phyloP scores from a whole-genome alignment of 306 rosid species.

The Spatholobus suberectus region DNA sequence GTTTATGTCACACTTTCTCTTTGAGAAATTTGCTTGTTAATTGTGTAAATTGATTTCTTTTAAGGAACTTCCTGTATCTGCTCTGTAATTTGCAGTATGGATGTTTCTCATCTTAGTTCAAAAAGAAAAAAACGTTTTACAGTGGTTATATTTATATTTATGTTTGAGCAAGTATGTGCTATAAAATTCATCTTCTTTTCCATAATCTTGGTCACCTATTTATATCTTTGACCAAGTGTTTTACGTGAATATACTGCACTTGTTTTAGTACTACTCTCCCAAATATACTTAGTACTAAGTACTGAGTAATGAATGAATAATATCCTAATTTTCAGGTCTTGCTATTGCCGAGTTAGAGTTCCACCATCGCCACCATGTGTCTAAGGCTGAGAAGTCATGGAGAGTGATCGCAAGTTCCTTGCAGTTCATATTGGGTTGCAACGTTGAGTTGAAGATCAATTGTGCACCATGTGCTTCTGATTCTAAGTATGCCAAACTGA shows the following conservation, averaged over 20 bases:
- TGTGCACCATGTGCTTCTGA: constrained; percentile 51
- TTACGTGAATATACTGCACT: constrained; percentile 3
- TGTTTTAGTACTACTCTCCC: background rate
- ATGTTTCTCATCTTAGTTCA: background rate
- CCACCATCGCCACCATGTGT: constrained; percentile 55
- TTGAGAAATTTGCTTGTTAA: background rate
- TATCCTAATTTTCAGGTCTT: constrained; percentile 58
- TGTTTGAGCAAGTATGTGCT: background rate
- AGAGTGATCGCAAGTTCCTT: constrained; percentile 73
- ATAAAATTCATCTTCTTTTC: background rate
- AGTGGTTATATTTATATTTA: background rate
- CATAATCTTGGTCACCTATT: no score
- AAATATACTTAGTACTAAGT: background rate
- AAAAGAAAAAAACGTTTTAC: background rate
- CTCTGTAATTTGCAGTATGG: background rate
- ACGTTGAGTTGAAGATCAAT: constrained; percentile 78
- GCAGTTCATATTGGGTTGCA: constrained; percentile 67
- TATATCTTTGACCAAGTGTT: background rate
- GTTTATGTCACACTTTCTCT: background rate
- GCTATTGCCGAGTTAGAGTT: constrained; percentile 81
- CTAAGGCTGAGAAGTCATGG: constrained; percentile 86
- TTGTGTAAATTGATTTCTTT: constrained; percentile 29
- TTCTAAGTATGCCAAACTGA: constrained; percentile 51
- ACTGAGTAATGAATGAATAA: constrained; percentile 10
- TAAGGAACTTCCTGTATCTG: background rate